Base-by-base conservation (phyloP, 768 basidiomycete species). In the Collybia mongolica region DNA sequence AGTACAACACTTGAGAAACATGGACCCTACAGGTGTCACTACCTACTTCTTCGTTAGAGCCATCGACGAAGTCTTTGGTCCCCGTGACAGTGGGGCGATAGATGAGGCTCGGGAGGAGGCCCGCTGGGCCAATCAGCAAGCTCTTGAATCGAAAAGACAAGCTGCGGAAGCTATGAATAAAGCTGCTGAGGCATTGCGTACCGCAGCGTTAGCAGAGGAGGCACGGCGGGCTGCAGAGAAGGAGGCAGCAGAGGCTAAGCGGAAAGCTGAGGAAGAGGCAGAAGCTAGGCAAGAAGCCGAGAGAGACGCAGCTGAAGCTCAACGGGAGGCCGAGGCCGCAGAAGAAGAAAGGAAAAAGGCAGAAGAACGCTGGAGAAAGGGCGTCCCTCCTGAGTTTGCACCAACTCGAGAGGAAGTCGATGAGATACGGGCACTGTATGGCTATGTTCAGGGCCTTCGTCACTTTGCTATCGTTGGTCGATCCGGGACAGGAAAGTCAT, bases 401-500 rank as follows among this genome's bases (percentile, higher is more conserved):
- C 40, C 40, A 9, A 41, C 40, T 12, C 20, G 24, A 5, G 40
- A 41, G 17, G 40, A 41, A 41, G 40, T 41, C 12, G 20, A 26
- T 11, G 40, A 17, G 8, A 41, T 17, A 15, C 40, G 40, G 7
- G 20, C 11, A 12, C 5, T 12, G 20, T 19, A 17, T 41, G 40
- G 40, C 20, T 41, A 41, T 7, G 17, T 41, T 41, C 40, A 41
- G 15, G 40, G 40, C 5, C 40, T 41, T 20, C 40, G 40, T 20
- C 40, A 71, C 29, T 64, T 71, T 43, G 69, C 65, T 3, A 44
- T 71, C 39, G 68, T 66, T 11, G 69, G 69, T 2, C 32, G 63
- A 26, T 59, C 68, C 1, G 68, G 68, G 8, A 61, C 65, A 19
- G 67, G 69, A 29, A 70, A 71, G 46, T 71, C 69, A 2, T 71